phyloP scores from a whole-genome alignment of 257 asterid genomes.

The Gynochthodes officinalis region DNA sequence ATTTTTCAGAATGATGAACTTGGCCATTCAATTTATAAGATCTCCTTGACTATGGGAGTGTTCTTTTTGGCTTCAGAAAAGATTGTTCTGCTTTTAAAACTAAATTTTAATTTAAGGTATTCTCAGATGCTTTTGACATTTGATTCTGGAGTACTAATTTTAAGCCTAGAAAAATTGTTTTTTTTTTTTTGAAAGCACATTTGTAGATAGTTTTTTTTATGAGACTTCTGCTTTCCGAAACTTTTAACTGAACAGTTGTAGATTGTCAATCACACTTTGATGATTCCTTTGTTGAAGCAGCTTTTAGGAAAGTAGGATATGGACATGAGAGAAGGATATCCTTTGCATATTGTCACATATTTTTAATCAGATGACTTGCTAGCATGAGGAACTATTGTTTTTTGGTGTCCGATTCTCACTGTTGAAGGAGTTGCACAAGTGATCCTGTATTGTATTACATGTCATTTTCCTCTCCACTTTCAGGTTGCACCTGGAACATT shows the following conservation, averaged over 20 bases:
- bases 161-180: background rate
- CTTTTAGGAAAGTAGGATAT: background rate
- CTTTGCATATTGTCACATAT: background rate
- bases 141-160: background rate
- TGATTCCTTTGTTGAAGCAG: background rate
- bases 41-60: background rate
- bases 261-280: background rate
- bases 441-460: conserved; percentile 6
- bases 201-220: background rate
- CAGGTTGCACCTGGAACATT: conserved; percentile 89
- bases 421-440: background rate
- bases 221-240: background rate
- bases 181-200: background rate
- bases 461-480: conserved; percentile 19
- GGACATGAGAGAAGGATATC: background rate
- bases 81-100: background rate
- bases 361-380: background rate
- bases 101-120: background rate
- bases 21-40: conserved; percentile 16
- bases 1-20: conserved; percentile 16
- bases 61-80: background rate
- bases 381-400: background rate
- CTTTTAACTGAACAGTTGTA: background rate
- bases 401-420: background rate
- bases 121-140: background rate